These are phyloP conservation scores for Poa annua DNA, from an alignment of 176 grass and related monocot genomes.

Conservation along the genomic window DNA sequence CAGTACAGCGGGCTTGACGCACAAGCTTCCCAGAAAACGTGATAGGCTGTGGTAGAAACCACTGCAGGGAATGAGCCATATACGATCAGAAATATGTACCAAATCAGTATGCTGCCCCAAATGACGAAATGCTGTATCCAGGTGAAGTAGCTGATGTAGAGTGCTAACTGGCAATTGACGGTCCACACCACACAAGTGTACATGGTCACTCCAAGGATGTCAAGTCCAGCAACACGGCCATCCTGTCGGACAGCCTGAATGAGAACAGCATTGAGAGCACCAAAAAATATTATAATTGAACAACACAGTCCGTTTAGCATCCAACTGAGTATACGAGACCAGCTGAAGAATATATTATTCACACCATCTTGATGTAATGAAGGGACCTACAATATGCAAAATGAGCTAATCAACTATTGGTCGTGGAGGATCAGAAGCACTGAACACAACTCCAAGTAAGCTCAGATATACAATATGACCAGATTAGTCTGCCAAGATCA, in stretches of 20 bases:
- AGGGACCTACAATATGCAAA: constrained; percentile 60
- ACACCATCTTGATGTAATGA: constrained; percentile 87
- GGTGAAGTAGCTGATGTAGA: constrained; percentile 86
- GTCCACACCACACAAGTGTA: constrained; percentile 94
- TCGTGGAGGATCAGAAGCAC: neutral
- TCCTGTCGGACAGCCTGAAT: constrained; percentile 69
- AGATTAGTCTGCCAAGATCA: neutral
- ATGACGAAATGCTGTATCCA: constrained; percentile 86
- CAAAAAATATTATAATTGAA: constrained; percentile 81
- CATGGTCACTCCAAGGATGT: constrained; percentile 84
- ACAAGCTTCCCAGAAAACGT: constrained; percentile 71
- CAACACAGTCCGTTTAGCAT: constrained; percentile 80
- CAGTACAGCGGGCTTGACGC: constrained; percentile 69
- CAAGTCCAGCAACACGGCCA: constrained; percentile 60
- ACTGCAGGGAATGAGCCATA: constrained; percentile 64
- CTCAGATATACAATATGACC: neutral
- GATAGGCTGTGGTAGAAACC: constrained; percentile 62
- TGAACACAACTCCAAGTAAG: constrained; percentile 2
- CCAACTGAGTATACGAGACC: constrained; percentile 71
- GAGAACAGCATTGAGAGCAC: constrained; percentile 58
- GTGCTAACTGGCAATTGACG: constrained; percentile 84
- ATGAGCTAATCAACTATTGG: constrained; percentile 1
- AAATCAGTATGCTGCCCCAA: constrained; percentile 79
- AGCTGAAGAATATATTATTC: constrained; percentile 84
- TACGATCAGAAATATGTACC: constrained; percentile 65